Conservation (phyloP, 768 basidiomycete genomes). For the Suillus ampliporus region DNA sequence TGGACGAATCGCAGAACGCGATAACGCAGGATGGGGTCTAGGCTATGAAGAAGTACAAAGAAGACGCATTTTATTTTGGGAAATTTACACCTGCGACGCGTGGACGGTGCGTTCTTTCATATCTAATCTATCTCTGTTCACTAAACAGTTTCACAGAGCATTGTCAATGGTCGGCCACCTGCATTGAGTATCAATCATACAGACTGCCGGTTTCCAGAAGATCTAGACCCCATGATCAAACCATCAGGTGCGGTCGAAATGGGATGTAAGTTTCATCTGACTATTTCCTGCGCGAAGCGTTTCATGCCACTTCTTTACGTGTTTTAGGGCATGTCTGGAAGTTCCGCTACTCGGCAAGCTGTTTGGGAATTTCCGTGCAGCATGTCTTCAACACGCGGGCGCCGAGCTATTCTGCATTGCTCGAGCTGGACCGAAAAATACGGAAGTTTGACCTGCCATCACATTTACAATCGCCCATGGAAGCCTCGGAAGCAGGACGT, state of each 20-base stretch:
- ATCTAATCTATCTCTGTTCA: background rate
- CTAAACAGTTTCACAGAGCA: conserved; percentile 37
- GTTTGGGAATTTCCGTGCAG: conserved; percentile 49
- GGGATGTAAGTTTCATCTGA: conserved; percentile 44
- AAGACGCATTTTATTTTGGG: conserved; percentile 57
- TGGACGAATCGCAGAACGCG: conserved; percentile 48
- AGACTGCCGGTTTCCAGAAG: conserved; percentile 58
- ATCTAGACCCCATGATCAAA: conserved; percentile 40
- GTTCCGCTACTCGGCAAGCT: conserved; percentile 49
- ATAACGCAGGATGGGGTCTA: conserved; percentile 54
- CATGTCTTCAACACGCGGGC: conserved; percentile 46
- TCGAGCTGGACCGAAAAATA: conserved; percentile 56
- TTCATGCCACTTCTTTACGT: conserved; percentile 15
- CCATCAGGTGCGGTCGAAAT: conserved; percentile 43
- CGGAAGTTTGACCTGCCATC: conserved; percentile 54
- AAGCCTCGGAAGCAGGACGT: conserved; percentile 33
- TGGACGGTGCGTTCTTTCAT: conserved; percentile 47
- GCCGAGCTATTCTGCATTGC: conserved; percentile 48
- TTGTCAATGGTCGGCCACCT: conserved; percentile 57
- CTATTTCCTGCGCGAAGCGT: conserved; percentile 15
- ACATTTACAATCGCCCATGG: conserved; percentile 47
- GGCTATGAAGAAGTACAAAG: conserved; percentile 50
- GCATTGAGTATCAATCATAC: conserved; percentile 51
- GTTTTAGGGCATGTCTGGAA: conserved; percentile 50
- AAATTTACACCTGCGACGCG: conserved; percentile 53